Evolutionary conservation across 345 rosid genomes (phyloP).

Genomic region (Populus alba): DNA sequence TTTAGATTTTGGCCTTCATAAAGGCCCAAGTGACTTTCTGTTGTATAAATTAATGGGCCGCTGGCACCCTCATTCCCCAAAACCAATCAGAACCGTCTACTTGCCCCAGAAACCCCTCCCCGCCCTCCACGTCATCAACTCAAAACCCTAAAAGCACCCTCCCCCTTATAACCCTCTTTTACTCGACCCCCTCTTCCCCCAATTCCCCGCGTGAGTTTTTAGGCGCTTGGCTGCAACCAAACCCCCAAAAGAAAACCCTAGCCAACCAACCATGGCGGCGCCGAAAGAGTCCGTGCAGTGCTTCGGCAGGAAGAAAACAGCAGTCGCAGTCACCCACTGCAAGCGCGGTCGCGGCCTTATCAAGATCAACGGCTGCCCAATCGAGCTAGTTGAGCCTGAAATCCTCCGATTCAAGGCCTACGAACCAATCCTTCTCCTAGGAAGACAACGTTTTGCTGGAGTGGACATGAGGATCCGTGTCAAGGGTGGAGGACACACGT

Average conservation of each 20-base stretch:
- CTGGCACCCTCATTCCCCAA: background rate
- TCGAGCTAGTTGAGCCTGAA: conserved; percentile 26
- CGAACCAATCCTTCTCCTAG: conserved; percentile 22
- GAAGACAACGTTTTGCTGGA: conserved; percentile 19
- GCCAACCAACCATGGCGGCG: conserved; percentile 29
- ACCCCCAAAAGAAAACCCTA: background rate
- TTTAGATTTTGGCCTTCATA: background rate
- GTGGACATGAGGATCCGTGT: conserved; percentile 62
- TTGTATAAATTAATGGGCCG: background rate
- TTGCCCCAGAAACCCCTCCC: background rate
- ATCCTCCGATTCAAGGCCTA: conserved; percentile 31
- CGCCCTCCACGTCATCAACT: background rate
- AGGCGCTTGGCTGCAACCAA: conserved; percentile 39
- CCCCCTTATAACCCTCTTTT: background rate
- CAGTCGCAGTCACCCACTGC: conserved; percentile 26
- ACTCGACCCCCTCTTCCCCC: background rate
- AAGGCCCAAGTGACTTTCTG: background rate
- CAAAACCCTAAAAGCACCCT: background rate
- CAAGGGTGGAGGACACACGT: conserved; percentile 79
- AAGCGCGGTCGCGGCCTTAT: conserved; percentile 22
- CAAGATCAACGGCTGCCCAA: conserved; percentile 31
- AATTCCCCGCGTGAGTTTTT: background rate
- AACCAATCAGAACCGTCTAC: background rate
- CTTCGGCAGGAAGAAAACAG: conserved; percentile 28
- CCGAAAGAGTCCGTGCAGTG: conserved; percentile 21